Conservation (phyloP, 148 eudicot genomes). For the Heliamphora exappendiculata region DNA sequence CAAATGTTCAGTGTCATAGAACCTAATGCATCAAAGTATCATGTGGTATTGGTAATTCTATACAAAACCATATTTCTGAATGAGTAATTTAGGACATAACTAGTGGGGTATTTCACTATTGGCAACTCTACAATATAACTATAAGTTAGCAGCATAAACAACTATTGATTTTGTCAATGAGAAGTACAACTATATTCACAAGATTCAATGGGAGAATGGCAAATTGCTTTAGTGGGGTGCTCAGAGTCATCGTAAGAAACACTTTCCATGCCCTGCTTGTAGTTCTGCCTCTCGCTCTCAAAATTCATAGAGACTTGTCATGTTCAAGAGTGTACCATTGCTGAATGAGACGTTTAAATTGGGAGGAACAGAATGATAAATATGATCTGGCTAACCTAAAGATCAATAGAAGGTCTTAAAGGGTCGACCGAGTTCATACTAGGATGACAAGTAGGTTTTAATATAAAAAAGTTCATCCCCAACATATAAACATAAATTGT, state of each 20-base stretch:
- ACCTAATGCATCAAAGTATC: not conserved
- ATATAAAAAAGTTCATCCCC: too few species aligned
- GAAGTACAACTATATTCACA: not conserved
- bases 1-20: not conserved
- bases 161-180: not conserved
- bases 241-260: not conserved
- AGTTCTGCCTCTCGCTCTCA: not conserved
- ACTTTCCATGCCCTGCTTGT: not conserved
- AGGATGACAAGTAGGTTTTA: not conserved
- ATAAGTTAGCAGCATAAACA: not conserved
- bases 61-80: not conserved
- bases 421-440: not conserved
- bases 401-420: not conserved
- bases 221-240: not conserved
- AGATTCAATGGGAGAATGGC: not conserved
- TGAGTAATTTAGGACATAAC: too few species aligned
- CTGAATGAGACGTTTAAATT: not conserved
- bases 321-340: not conserved
- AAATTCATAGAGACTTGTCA: not conserved
- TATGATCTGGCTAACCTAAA: not conserved
- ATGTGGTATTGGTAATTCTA: not conserved
- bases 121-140: not conserved
- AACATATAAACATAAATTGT: not conserved
- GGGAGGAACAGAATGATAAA: not conserved
- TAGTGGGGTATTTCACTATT: not conserved